Evolutionary conservation across 345 rosid species (phyloP).

Genomic region (Citrus reticulata): DNA sequence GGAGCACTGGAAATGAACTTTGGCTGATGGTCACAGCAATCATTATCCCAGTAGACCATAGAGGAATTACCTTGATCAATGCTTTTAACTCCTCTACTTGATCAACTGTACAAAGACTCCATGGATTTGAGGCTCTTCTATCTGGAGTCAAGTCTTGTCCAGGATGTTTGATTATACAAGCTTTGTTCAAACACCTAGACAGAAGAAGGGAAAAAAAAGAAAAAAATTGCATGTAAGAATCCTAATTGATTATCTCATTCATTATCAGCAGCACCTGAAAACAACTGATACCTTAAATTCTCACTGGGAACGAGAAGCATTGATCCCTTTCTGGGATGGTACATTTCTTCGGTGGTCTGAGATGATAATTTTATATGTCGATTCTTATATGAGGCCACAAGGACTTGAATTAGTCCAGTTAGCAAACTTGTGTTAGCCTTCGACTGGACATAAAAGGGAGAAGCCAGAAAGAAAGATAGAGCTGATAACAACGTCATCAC

Average conservation of each 20-base stretch:
- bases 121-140: slow-evolving; percentile 28
- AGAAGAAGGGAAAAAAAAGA: background rate
- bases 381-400: slow-evolving; percentile 32
- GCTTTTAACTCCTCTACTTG: slow-evolving; percentile 67
- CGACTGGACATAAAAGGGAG: slow-evolving; percentile 37
- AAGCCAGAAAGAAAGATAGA: slow-evolving; percentile 37
- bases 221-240: background rate
- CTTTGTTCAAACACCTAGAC: slow-evolving; percentile 51
- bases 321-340: slow-evolving; percentile 21
- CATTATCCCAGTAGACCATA: slow-evolving; percentile 58
- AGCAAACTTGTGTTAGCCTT: slow-evolving; percentile 27
- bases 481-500: slow-evolving; percentile 38
- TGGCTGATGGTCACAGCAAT: slow-evolving; percentile 31
- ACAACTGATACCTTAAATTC: slow-evolving; percentile 31
- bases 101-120: slow-evolving; percentile 54
- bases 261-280: background rate
- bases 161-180: slow-evolving; percentile 37
- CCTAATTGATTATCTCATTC: background rate
- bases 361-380: slow-evolving; percentile 23
- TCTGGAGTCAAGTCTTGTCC: slow-evolving; percentile 30
- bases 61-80: slow-evolving; percentile 38
- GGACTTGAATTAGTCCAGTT: slow-evolving; percentile 46
- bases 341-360: background rate
- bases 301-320: slow-evolving; percentile 30
- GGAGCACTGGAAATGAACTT: slow-evolving; percentile 19